Evolutionary conservation across 108 stramenopile species (phyloP).

Genomic region (Aurantiochytrium sp.): DNA sequence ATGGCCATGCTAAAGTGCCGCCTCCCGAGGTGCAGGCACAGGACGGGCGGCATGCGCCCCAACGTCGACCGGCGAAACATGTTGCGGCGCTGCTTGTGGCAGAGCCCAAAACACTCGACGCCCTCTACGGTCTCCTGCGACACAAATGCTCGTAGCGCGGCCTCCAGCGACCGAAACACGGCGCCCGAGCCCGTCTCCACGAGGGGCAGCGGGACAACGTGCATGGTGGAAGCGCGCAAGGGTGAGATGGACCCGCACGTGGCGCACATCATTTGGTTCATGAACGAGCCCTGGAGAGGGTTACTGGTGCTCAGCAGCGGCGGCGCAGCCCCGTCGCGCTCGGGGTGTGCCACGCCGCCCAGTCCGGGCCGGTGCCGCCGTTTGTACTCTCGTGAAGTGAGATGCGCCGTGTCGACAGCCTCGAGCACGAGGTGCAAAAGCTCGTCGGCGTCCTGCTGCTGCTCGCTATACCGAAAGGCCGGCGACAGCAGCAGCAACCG

Average conservation of each 20-base stretch:
- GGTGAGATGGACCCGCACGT: conserved; percentile 18
- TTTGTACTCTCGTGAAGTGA: background rate
- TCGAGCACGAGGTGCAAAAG: background rate
- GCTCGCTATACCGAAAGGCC: background rate
- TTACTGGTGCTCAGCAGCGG: background rate
- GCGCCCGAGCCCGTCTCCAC: background rate
- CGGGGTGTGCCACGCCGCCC: background rate
- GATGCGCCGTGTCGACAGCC: background rate
- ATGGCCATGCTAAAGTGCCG: background rate
- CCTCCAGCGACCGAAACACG: background rate
- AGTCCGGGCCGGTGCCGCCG: background rate
- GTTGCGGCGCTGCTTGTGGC: background rate
- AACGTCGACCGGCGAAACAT: background rate
- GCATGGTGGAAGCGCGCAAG: background rate
- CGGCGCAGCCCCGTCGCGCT: background rate
- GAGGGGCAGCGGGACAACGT: background rate
- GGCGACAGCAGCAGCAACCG: background rate
- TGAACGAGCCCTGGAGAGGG: background rate
- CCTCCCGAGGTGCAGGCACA: background rate
- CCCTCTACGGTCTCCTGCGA: background rate
- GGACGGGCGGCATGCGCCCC: background rate
- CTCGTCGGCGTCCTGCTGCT: conserved; percentile 27
- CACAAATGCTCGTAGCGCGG: background rate
- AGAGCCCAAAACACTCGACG: conserved; percentile 1
- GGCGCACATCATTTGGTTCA: conserved; percentile 21